Base-by-base conservation (phyloP, 2,329 filamentous ascomycete genomes). In the Talaromyces sp. region DNA sequence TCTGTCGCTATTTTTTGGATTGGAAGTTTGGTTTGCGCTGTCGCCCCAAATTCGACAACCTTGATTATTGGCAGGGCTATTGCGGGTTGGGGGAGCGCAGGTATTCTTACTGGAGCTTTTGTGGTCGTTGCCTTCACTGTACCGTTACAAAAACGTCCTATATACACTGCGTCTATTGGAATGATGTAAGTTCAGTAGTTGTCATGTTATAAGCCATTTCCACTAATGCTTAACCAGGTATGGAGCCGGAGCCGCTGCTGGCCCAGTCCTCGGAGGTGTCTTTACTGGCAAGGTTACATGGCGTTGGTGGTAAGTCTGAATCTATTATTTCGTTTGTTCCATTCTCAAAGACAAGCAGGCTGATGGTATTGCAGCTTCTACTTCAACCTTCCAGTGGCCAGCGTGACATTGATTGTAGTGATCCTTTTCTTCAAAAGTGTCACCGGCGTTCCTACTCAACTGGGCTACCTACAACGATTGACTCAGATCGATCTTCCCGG, bases 91-190 rank as follows among this genome's bases (percentile, higher is more conserved):
- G 77, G 76, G 2, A 71, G 64, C 34, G 73, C 75, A 6, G 77
- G 76, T 4, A 68, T 78, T 10, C 60, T 68, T 5, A 69, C 69
- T 15, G 84, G 84, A 62, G 75, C 76, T 3, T 83, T 81, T 74
- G 82, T 80, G 2, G 74, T 78, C 43, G 56, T 78, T 22, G 71
- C 69, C 27, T 68, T 72, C 11, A 70, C 43, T 70, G 77, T 65
- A 70, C 76, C 71, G 22, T 76, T 74, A 1, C 63, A 70, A 8
- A 71, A 75, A 56, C 69, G 78, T 54, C 73, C 79, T 1, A 70
- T 73, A 3, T 75, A 74, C 56, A 72, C 74, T 19, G 77, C 73
- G 6, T 66, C 73, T 17, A 72, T 77, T 38, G 70, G 70, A 27
- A 66, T 67, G 40, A 68, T 72, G 67, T 68, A 40, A 43, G 67